phyloP scores from a whole-genome alignment of 768 basidiomycete genomes.

The Phanerochaete sordida region DNA sequence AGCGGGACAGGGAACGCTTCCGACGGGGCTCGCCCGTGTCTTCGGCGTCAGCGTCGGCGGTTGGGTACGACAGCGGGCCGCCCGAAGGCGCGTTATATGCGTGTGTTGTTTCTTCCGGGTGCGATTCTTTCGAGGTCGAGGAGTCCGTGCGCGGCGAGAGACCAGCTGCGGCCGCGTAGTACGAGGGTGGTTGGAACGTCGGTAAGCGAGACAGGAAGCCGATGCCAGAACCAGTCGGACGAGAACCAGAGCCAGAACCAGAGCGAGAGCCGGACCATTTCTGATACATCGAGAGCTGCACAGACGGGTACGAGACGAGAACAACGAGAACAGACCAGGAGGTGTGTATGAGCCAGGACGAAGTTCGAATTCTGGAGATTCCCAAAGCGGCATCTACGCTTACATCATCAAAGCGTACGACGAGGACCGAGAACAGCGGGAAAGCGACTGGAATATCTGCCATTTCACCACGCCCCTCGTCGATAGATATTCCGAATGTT shows the following conservation, averaged over 20 bases:
- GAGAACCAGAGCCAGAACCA: background rate
- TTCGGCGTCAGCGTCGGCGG: background rate
- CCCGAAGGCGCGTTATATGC: background rate
- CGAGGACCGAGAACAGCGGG: too few species aligned
- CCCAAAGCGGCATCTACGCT: background rate
- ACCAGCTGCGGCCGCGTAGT: slow-evolving; percentile 34
- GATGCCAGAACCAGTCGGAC: background rate
- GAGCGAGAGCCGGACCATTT: slow-evolving; percentile 1
- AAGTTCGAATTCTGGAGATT: background rate
- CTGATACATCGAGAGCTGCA: background rate
- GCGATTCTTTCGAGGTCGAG: background rate
- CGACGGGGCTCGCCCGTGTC: background rate
- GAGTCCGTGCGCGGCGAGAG: slow-evolving; percentile 3
- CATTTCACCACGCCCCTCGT: too few species aligned
- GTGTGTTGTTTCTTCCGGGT: background rate
- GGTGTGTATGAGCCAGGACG: background rate
- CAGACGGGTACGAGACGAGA: background rate
- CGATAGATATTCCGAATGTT: too few species aligned
- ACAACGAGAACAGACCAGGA: background rate
- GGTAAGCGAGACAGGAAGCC: slow-evolving; percentile 18
- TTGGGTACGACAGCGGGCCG: slow-evolving; percentile 14
- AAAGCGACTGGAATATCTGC: too few species aligned
- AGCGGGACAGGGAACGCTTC: slow-evolving; percentile 14
- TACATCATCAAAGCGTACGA: background rate
- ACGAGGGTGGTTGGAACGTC: slow-evolving; percentile 30